Conservation (phyloP, 345 rosid species). For the Lepidium sativum region DNA sequence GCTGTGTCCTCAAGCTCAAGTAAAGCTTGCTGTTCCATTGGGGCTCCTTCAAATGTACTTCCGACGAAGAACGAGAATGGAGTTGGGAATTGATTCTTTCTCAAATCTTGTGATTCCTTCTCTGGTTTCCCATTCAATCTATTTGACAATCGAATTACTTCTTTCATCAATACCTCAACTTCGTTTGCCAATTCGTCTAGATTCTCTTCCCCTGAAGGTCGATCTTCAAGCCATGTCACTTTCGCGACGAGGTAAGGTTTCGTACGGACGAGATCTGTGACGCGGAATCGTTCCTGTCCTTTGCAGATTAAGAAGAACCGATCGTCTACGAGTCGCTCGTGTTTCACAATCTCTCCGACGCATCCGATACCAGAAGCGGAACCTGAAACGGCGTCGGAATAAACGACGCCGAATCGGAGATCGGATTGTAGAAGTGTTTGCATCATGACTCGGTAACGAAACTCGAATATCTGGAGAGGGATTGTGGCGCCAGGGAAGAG, state of each 20-base stretch:
- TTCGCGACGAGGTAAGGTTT: constrained; percentile 85
- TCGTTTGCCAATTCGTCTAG: constrained; percentile 59
- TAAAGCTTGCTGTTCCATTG: constrained; percentile 87
- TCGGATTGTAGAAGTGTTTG: constrained; percentile 91
- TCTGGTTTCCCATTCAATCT: constrained; percentile 83
- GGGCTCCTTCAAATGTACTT: constrained; percentile 87
- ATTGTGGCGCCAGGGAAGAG: constrained; percentile 93
- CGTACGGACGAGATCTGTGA: constrained; percentile 56
- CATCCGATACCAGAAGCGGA: constrained; percentile 73
- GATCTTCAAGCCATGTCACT: constrained; percentile 90
- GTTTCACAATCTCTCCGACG: constrained; percentile 85
- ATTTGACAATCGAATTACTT: constrained; percentile 78
- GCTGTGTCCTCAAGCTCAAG: constrained; percentile 92
- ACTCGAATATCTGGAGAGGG: constrained; percentile 96
- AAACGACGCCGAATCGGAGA: constrained; percentile 88
- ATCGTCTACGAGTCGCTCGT: constrained; percentile 87
- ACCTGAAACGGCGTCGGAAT: constrained; percentile 67
- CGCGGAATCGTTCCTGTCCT: constrained; percentile 95
- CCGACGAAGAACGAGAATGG: constrained; percentile 95
- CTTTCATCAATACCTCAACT: constrained; percentile 80
- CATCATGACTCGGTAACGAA: constrained; percentile 97
- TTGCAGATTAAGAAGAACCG: constrained; percentile 88
- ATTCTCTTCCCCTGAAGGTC: constrained; percentile 81
- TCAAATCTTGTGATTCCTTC: constrained; percentile 61
- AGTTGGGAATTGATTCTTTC: constrained; percentile 81